These are phyloP conservation scores for Luffa acutangula DNA, from an alignment of 306 rosid species.

Conservation along the genomic window DNA sequence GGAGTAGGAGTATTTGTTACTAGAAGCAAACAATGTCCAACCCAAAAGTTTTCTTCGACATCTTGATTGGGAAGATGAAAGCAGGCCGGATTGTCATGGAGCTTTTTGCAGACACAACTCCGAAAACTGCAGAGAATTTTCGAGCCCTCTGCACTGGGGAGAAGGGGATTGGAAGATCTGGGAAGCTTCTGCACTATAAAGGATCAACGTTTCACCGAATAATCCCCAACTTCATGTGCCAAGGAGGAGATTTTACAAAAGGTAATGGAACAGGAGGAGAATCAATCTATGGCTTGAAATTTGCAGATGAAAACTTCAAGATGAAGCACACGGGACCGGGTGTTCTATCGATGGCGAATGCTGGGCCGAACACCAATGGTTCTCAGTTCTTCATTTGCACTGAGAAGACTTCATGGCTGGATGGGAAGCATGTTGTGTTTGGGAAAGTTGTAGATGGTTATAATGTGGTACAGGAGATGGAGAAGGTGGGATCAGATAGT, in stretches of 20 bases:
- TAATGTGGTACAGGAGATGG: conserved; percentile 60
- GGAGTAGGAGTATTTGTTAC: neutral
- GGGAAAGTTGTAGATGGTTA: conserved; percentile 81
- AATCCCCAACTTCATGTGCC: conserved; percentile 76
- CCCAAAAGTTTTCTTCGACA: conserved; percentile 78
- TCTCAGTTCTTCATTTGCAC: conserved; percentile 84
- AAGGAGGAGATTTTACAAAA: conserved; percentile 75
- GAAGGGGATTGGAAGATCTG: conserved; percentile 53
- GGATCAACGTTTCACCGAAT: conserved; percentile 75
- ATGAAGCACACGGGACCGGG: conserved; percentile 73
- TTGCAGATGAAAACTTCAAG: conserved; percentile 66
- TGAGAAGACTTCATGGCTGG: conserved; percentile 51
- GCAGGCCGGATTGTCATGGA: conserved; percentile 76
- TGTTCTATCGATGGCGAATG: conserved; percentile 79
- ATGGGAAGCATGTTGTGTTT: conserved; percentile 85
- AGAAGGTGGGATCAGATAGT: conserved; percentile 49
- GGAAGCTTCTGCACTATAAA: conserved; percentile 59
- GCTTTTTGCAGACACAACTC: conserved; percentile 57
- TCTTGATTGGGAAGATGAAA: conserved; percentile 59
- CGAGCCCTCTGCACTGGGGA: conserved; percentile 85
- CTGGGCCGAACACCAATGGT: conserved; percentile 67
- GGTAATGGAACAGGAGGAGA: conserved; percentile 92
- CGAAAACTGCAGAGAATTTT: conserved; percentile 83
- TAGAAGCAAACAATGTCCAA: conserved; percentile 35
- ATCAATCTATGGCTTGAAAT: conserved; percentile 64